A percentile compares a stretch with the other conserved stretches of the same genome.
Evolutionary conservation across 352 stramenopile genomes (phyloP).

Genomic region (Globisporangium mamillatum): DNA sequence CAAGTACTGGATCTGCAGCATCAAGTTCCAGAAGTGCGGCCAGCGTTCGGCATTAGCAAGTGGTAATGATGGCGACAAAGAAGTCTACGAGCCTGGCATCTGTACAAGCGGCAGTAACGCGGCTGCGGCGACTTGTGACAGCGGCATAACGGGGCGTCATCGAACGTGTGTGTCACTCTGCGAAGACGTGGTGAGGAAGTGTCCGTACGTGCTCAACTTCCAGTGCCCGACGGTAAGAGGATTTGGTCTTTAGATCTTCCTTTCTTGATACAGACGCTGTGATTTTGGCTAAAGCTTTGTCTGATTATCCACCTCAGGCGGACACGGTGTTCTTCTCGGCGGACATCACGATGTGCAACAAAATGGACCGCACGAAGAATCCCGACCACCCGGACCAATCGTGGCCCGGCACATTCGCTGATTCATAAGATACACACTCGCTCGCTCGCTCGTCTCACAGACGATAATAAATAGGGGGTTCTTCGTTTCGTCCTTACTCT

Average conservation of each 20-base stretch:
- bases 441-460: not conserved
- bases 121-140: constrained; percentile 29
- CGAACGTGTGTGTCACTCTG: constrained; percentile 80
- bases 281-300: not conserved
- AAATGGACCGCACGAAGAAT: constrained; percentile 63
- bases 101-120: constrained; percentile 13
- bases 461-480: constrained; percentile 15
- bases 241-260: not conserved
- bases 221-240: constrained; percentile 62
- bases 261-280: not conserved
- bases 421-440: constrained; percentile 23
- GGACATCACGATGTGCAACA: constrained; percentile 72
- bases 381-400: constrained; percentile 58
- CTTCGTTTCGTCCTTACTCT: not conserved
- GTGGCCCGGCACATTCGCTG: constrained; percentile 77
- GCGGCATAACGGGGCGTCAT: constrained; percentile 39
- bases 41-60: constrained; percentile 8
- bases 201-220: constrained; percentile 83
- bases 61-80: not conserved
- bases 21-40: constrained; percentile 80
- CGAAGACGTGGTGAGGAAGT: constrained; percentile 84
- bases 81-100: not conserved
- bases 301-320: constrained; percentile 26
- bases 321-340: constrained; percentile 74
- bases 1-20: constrained; percentile 87